Conservation (phyloP, 2,329 filamentous ascomycete species). For the Aspergillus jensenii region DNA sequence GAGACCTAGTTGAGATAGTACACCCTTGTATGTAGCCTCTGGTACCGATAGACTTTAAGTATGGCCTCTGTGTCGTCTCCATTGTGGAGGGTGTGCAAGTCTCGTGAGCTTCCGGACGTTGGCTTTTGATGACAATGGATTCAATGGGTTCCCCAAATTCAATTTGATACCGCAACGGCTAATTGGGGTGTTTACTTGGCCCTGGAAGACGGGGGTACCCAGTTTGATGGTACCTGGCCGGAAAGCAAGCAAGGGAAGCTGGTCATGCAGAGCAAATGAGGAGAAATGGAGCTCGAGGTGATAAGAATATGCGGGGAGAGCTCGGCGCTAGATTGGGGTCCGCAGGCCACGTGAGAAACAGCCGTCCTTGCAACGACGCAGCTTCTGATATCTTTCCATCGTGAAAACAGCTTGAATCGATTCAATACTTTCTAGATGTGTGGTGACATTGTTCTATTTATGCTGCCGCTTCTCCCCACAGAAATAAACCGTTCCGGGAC, state of each 20-base stretch:
- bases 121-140: not conserved
- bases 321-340: slow-evolving; percentile 9
- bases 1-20: slow-evolving; percentile 39
- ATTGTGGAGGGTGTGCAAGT: slow-evolving; percentile 14
- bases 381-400: not conserved
- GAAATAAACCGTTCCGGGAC: not conserved
- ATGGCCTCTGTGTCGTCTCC: slow-evolving; percentile 25
- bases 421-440: not conserved
- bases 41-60: slow-evolving; percentile 28
- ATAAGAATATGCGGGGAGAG: not conserved
- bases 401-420: not conserved
- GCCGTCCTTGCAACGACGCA: not conserved
- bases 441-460: not conserved
- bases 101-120: not conserved
- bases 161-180: not conserved
- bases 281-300: not conserved
- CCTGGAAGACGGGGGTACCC: not conserved
- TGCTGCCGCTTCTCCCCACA: not conserved
- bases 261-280: not conserved
- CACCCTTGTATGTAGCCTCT: slow-evolving; percentile 53
- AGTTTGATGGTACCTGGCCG: not conserved
- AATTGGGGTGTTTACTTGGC: not conserved
- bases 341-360: not conserved
- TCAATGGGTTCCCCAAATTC: not conserved
- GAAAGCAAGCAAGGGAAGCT: not conserved